These are phyloP conservation scores for Kodamaea laetipori DNA, from an alignment of 805 yeast genomes.

Conservation along the genomic window DNA sequence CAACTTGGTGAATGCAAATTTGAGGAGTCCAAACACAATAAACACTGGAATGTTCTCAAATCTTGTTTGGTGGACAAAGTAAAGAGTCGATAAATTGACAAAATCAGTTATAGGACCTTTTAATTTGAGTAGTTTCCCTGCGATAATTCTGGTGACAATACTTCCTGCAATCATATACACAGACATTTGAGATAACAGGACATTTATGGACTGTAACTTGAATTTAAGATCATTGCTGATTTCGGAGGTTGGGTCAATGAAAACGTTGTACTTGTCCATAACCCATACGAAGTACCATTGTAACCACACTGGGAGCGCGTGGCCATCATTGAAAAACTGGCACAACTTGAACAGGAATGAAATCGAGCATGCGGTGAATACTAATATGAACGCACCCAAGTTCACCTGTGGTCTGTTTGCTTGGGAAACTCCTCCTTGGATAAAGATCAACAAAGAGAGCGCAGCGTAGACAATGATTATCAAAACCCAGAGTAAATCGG, in stretches of 20 bases:
- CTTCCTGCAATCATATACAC: constrained; percentile 29
- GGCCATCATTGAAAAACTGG: constrained; percentile 57
- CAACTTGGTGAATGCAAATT: constrained; percentile 21
- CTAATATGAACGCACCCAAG: constrained; percentile 43
- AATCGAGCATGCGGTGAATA: constrained; percentile 48
- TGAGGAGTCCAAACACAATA: constrained; percentile 31
- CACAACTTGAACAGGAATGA: constrained; percentile 56
- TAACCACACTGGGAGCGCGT: constrained; percentile 47
- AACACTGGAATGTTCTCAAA: constrained; percentile 58
- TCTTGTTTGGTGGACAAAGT: constrained; percentile 58
- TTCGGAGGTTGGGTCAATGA: constrained; percentile 22
- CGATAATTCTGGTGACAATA: constrained; percentile 31
- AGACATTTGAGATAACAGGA: constrained; percentile 30
- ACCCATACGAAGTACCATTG: constrained; percentile 29
- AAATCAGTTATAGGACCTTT: constrained; percentile 38
- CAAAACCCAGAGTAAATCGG: constrained; percentile 49
- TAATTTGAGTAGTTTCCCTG: constrained; percentile 25
- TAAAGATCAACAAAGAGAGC: constrained; percentile 20
- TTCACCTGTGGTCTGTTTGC: constrained; percentile 25
- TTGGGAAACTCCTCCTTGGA: constrained; percentile 30
- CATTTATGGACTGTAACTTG: constrained; percentile 25
- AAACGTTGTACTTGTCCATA: constrained; percentile 29
- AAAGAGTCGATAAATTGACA: constrained; percentile 36
- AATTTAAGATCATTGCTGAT: constrained; percentile 14
- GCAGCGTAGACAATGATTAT: constrained; percentile 42